Conservation (phyloP, 352 stramenopile genomes). For the Pythium aristosporum region DNA sequence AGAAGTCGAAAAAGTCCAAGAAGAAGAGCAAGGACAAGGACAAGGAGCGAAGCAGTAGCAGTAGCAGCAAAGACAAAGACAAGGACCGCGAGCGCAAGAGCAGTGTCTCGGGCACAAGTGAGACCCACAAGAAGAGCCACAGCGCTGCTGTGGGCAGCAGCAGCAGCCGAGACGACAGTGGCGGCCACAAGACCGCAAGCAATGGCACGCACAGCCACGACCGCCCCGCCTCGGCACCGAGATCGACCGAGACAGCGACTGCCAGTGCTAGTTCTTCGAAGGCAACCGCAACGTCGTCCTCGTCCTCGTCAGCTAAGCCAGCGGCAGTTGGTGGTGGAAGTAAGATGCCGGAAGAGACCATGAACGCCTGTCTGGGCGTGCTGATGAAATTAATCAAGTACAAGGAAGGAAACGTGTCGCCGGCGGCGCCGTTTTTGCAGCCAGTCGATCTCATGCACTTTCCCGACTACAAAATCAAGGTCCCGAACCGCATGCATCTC, state of each 20-base stretch:
- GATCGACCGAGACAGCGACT: background rate
- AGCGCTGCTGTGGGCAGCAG: background rate
- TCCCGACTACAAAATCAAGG: conserved; percentile 83
- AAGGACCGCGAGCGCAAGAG: conserved; percentile 30
- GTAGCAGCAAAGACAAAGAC: conserved; percentile 21
- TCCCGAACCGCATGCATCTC: conserved; percentile 82
- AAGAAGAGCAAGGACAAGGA: conserved; percentile 72
- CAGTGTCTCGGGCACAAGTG: background rate
- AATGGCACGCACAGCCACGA: background rate
- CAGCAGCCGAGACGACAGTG: background rate
- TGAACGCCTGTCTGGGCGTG: conserved; percentile 53
- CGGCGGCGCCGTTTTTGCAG: conserved; percentile 76
- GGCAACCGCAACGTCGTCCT: background rate
- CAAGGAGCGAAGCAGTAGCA: conserved; percentile 31
- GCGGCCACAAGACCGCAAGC: background rate
- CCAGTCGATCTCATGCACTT: conserved; percentile 82
- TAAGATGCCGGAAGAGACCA: conserved; percentile 60
- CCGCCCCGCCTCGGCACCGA: background rate
- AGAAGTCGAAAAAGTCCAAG: conserved; percentile 69
- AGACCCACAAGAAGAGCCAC: conserved; percentile 15
- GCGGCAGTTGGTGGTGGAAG: background rate
- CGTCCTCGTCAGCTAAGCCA: background rate
- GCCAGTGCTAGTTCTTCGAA: background rate
- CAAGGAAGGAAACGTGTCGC: conserved; percentile 71
- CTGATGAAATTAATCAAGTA: conserved; percentile 88